Conservation (phyloP, 2,329 filamentous ascomycete species). For the Fusarium sp. region DNA sequence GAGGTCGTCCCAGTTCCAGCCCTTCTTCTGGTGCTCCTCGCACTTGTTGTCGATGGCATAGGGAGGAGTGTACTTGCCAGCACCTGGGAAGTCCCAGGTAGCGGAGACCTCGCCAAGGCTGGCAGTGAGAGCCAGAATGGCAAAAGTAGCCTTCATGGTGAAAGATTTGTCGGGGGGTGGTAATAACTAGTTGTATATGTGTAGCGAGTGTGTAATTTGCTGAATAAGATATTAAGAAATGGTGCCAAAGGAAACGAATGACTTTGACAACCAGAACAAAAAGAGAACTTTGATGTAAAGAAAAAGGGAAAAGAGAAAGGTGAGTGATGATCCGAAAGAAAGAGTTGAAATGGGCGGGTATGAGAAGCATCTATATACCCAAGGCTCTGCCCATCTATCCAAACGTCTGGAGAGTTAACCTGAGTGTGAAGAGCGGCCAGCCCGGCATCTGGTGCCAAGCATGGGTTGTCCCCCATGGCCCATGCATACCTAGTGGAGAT, state of each 20-base stretch:
- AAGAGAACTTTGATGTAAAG: conserved; percentile 43
- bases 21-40: conserved; percentile 73
- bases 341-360: conserved; percentile 40
- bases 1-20: conserved; percentile 80
- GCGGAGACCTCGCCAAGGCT: conserved; percentile 64
- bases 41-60: conserved; percentile 83
- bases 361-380: conserved; percentile 50
- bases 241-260: conserved; percentile 69
- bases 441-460: conserved; percentile 43
- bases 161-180: conserved; percentile 30
- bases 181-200: conserved; percentile 39
- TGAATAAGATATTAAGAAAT: conserved; percentile 49
- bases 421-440: conserved; percentile 39
- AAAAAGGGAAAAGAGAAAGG: conserved; percentile 48
- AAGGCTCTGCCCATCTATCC: conserved; percentile 18
- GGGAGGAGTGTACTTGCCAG: conserved; percentile 73
- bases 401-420: conserved; percentile 9
- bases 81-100: conserved; percentile 47
- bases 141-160: conserved; percentile 66
- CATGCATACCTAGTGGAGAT: conserved; percentile 41
- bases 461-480: conserved; percentile 28
- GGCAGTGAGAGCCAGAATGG: conserved; percentile 65
- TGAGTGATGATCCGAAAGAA: conserved; percentile 45
- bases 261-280: conserved; percentile 59
- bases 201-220: conserved; percentile 42